These are phyloP conservation scores for Exophiala oligosperma DNA, from an alignment of 2,329 filamentous ascomycete genomes.

Conservation along the genomic window DNA sequence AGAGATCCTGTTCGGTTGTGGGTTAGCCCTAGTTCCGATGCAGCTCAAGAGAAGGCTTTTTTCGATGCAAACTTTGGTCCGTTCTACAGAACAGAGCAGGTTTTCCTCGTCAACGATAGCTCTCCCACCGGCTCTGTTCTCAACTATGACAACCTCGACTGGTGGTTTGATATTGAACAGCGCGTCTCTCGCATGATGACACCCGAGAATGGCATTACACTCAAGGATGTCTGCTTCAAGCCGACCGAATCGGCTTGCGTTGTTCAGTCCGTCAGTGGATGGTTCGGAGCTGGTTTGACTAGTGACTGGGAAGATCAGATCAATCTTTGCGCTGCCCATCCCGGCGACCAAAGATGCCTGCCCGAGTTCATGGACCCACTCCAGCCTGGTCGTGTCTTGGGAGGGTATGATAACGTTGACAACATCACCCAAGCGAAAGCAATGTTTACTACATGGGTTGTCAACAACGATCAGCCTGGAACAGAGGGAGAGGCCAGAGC, in stretches of 20 bases:
- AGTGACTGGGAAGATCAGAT: slow-evolving; percentile 73
- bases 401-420: slow-evolving; percentile 68
- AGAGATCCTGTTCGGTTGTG: slow-evolving; percentile 87
- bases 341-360: slow-evolving; percentile 71
- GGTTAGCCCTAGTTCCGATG: slow-evolving; percentile 92
- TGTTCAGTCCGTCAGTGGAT: slow-evolving; percentile 87
- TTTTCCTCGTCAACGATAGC: slow-evolving; percentile 86
- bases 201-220: slow-evolving; percentile 62
- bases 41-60: slow-evolving; percentile 89
- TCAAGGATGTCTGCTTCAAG: slow-evolving; percentile 91
- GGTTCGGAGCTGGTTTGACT: slow-evolving; percentile 70
- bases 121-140: slow-evolving; percentile 68
- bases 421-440: slow-evolving; percentile 67
- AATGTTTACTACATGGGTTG: slow-evolving; percentile 90
- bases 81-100: slow-evolving; percentile 92
- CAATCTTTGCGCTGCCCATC: slow-evolving; percentile 71
- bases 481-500: slow-evolving; percentile 69
- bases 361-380: slow-evolving; percentile 88
- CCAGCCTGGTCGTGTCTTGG: slow-evolving; percentile 80
- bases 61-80: slow-evolving; percentile 93
- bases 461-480: slow-evolving; percentile 79
- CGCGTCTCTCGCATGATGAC: slow-evolving; percentile 73
- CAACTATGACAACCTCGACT: slow-evolving; percentile 81
- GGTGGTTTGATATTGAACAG: slow-evolving; percentile 92
- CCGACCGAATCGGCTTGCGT: slow-evolving; percentile 87